Evolutionary conservation across 2,329 filamentous ascomycete species (phyloP), one percentile per base, ranked within the genome.

Genomic region (Aquanectria penicillioides): DNA sequence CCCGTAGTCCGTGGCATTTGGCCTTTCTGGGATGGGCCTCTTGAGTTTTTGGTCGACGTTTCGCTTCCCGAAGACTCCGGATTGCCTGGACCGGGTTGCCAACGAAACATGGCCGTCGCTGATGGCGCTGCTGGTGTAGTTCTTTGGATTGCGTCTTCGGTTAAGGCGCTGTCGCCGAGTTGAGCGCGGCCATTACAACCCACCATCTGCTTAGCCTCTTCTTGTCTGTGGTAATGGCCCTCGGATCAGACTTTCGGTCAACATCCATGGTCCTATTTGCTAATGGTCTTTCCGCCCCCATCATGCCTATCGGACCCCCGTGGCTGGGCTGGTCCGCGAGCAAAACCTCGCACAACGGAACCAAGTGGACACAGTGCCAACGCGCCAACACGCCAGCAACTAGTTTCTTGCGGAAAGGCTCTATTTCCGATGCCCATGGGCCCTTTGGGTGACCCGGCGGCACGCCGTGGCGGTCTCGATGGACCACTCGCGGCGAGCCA

Each of bases 401-500:
- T 59, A 41, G 48, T 43, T 57, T 31, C 34, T 53, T 29, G 22
- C 41, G 44, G 48, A 37, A 64, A 61, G 57, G 47, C 54, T 60
- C 36, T 59, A 61, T 65, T 68, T 57, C 62, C 57, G 59, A 60
- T 50, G 52, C 54, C 66, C 64, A 58, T 57, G 62, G 55, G 48
- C 51, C 59, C 65, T 50, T 57, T 29, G 36, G 38, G 57, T 66
- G 65, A n/a, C 58, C 61, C 56, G 54, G 47, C 60, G 55, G 52
- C 68, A 62, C 60, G 61, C 55, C 69, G 67, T 68, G 67, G 65
- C 67, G 62, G 67, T 68, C 64, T 69, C 60, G 59, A 65, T 54
- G 59, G 60, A 52, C 65, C 62, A 69, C 57, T 67, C 54, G 67
- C 50, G 29, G 60, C 58, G 62, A 62, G 51, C 64, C 62, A 61